Conservation (phyloP, 2,329 filamentous ascomycete species). For the Gnomoniopsis sp. region DNA sequence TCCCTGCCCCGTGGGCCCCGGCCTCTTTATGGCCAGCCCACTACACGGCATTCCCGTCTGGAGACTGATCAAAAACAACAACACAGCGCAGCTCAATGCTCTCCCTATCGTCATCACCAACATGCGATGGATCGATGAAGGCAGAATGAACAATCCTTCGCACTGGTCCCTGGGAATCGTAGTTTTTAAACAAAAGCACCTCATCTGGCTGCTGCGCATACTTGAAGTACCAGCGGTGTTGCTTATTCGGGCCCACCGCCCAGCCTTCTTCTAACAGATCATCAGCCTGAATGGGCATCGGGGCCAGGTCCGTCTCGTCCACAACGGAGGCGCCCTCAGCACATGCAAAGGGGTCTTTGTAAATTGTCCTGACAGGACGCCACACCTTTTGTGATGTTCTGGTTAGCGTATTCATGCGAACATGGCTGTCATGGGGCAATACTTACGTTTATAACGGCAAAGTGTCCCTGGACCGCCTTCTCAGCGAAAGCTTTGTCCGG, state of each 20-base stretch:
- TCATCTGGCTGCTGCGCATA: conserved; percentile 46
- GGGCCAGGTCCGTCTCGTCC: conserved; percentile 34
- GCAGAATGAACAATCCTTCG: background rate
- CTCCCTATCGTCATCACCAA: background rate
- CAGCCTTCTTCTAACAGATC: conserved; percentile 7
- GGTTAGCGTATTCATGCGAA: too few species aligned
- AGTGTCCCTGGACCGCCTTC: too few species aligned
- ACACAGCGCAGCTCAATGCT: background rate
- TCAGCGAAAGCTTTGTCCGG: too few species aligned
- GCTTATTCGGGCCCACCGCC: conserved; percentile 31
- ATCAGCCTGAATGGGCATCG: conserved; percentile 33
- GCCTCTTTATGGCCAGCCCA: too few species aligned
- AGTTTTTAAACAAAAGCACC: conserved; percentile 55
- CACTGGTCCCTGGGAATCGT: conserved; percentile 34
- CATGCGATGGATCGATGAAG: background rate
- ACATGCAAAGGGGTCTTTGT: conserved; percentile 38
- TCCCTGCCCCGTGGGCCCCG: too few species aligned
- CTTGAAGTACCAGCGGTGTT: conserved; percentile 50
- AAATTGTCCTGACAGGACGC: conserved; percentile 46
- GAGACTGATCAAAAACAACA: background rate
- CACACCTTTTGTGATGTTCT: conserved; percentile 29
- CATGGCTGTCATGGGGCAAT: too few species aligned
- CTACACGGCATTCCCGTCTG: too few species aligned
- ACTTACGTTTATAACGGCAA: too few species aligned
- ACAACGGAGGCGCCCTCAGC: conserved; percentile 34